Conservation (phyloP, 75 land plant species). For the Adiantum capillusveneris region DNA sequence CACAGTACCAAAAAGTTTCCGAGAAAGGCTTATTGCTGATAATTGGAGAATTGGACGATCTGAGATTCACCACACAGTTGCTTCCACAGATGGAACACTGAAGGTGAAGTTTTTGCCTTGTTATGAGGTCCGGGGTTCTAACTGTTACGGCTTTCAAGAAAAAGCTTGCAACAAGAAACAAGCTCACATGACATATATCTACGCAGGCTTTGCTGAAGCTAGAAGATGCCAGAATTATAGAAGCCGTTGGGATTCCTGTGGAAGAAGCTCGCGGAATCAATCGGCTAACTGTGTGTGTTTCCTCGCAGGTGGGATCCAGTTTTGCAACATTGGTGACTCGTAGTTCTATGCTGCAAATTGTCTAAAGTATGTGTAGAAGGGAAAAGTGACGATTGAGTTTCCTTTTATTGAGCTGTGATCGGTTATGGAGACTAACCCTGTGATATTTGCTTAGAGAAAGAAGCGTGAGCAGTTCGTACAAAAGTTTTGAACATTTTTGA, state of each 20-base stretch:
- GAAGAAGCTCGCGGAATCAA: constrained; percentile 54
- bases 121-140: not conserved
- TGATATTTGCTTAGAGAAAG: too few relatives aligned
- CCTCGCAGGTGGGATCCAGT: constrained; percentile 52
- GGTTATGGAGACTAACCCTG: too few relatives aligned
- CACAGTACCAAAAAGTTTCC: constrained; percentile 74
- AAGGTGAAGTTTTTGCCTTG: constrained; percentile 41
- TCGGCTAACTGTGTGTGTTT: constrained; percentile 91
- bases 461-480: too few relatives aligned
- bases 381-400: too few relatives aligned
- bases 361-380: too few relatives aligned
- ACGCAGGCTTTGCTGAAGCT: constrained; percentile 69
- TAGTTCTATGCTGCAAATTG: too few relatives aligned
- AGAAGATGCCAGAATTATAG: constrained; percentile 76
- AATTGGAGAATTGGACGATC: constrained; percentile 94
- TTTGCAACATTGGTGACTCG: too few relatives aligned
- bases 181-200: not conserved
- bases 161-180: not conserved
- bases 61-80: constrained; percentile 58
- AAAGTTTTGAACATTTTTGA: too few relatives aligned
- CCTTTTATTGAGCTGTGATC: too few relatives aligned
- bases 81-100: constrained; percentile 86
- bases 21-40: constrained; percentile 49
- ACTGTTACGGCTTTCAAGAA: not conserved
- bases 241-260: constrained; percentile 94